Evolutionary conservation across 2,329 filamentous ascomycete genomes (phyloP).

Genomic region (Colletotrichum sojae): DNA sequence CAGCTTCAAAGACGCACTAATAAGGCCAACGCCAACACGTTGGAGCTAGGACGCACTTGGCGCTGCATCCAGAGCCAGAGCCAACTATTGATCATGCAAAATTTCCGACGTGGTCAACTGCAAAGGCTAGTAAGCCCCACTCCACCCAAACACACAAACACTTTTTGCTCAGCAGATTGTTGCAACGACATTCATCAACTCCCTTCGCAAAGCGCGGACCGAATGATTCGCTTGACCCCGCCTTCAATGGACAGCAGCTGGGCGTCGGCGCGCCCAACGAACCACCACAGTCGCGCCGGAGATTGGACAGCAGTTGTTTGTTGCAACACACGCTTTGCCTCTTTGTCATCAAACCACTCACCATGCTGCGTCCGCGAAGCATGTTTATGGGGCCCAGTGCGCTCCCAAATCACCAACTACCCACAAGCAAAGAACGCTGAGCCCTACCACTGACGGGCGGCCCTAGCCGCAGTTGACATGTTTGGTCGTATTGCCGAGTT

Average conservation of each 20-base stretch:
- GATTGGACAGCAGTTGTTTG: constrained; percentile 7
- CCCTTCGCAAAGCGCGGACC: constrained; percentile 3
- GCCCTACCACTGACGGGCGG: neutral
- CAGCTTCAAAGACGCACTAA: neutral
- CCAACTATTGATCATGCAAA: constrained; percentile 29
- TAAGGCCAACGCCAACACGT: constrained; percentile 16
- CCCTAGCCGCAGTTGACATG: neutral
- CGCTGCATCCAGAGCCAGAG: constrained; percentile 14
- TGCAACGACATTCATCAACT: constrained; percentile 4
- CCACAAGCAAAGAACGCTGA: neutral
- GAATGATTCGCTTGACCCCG: constrained; percentile 17
- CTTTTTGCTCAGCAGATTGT: neutral
- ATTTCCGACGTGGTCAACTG: constrained; percentile 9
- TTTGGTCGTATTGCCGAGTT: neutral
- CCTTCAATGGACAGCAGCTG: constrained; percentile 8
- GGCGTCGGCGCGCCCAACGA: constrained; percentile 12
- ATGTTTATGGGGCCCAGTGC: neutral
- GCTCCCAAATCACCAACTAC: neutral
- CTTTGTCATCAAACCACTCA: constrained; percentile 1
- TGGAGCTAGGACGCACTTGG: constrained; percentile 12
- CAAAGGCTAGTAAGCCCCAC: constrained; percentile 9
- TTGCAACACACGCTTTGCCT: neutral
- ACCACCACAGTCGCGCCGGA: neutral
- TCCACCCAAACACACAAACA: neutral
- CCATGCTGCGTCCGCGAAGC: neutral